Evolutionary conservation across 2,329 filamentous ascomycete species (phyloP), one percentile per base, ranked within the genome.

Genomic region (Myrmaecium sp.): DNA sequence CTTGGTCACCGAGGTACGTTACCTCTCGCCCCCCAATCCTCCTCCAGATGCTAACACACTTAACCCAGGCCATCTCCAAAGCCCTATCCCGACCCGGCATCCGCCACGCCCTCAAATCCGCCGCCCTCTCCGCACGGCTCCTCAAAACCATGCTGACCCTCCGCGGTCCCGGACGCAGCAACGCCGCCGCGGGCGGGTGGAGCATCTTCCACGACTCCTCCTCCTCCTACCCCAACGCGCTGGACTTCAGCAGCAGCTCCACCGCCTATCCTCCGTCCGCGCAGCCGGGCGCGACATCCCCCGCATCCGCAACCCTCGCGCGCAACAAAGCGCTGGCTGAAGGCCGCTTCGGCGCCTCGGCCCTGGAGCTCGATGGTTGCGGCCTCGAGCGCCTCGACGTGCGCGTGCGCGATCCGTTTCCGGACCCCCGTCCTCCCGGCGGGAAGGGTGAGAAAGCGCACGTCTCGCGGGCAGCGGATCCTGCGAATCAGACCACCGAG

Each of bases 151-250:
- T 92, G 21, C 55, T 86, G 10, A 64, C 73, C 10, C 65, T 73
- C 23, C 67, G 73, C 19, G 82, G 83, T 1, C 57, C 73, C 0
- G 70, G 75, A 1, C 65, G 78, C 23, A 69, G 66, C 21, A 82
- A 81, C 43, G 62, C 66, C 1, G 77, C 79, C 2, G 71, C 69
- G 13, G 83, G 80, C 2, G 80, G 77, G 4, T 92, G 82, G 71
- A 69, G 71, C 38, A 64, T 83, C 13, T 92, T 91, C 44, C 62
- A 31, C 26, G 26, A 31, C 18, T 20, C 18, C 18, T 7, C 18
- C 18, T 7, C 18, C 18, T 7, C n/a, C 18, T 7, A 7, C 18
- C 7, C 18, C 18, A 20, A 20, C 7, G 7, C 18, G 7, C 18
- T n/a, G 7, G 18, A 20, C 18, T 20, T 7, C 18, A 20, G 18